phyloP scores from a whole-genome alignment of 108 stramenopile genomes.

The Heterococcus sp. region DNA sequence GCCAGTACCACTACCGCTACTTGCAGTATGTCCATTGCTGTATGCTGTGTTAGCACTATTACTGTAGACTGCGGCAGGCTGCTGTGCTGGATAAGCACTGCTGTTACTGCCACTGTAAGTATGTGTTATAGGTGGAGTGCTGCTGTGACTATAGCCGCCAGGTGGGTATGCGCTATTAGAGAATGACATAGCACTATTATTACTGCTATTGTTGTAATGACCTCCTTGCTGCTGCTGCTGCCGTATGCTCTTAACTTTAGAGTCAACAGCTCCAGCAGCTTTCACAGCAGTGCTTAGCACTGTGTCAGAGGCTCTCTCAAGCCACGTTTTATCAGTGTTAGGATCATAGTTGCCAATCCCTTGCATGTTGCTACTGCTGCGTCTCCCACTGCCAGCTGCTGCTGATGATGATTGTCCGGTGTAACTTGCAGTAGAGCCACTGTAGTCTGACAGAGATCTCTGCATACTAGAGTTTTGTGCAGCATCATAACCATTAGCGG shows the following conservation, averaged over 20 bases:
- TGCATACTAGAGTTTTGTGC: too few species aligned
- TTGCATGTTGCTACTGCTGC: slow-evolving; percentile 14
- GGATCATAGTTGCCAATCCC: slow-evolving; percentile 32
- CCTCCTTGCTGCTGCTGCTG: background rate
- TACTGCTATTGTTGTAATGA: background rate
- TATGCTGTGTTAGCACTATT: too few species aligned
- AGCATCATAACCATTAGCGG: background rate
- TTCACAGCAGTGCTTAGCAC: background rate
- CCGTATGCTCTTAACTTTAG: too few species aligned
- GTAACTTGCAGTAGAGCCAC: background rate
- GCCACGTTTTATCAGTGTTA: slow-evolving; percentile 16
- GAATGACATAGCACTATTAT: background rate
- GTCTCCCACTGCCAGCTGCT: background rate
- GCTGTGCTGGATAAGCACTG: too few species aligned
- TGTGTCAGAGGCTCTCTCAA: slow-evolving; percentile 38
- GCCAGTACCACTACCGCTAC: background rate
- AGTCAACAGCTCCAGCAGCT: background rate
- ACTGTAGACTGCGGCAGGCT: background rate
- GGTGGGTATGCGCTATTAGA: background rate
- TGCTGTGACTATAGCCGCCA: background rate
- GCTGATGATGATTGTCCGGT: too few species aligned
- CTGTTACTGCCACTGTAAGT: too few species aligned
- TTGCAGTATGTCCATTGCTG: too few species aligned
- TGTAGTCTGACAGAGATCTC: background rate
- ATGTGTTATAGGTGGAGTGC: too few species aligned